Evolutionary conservation across 139 green algal genomes (phyloP).

Genomic region (Asterochloris erici): DNA sequence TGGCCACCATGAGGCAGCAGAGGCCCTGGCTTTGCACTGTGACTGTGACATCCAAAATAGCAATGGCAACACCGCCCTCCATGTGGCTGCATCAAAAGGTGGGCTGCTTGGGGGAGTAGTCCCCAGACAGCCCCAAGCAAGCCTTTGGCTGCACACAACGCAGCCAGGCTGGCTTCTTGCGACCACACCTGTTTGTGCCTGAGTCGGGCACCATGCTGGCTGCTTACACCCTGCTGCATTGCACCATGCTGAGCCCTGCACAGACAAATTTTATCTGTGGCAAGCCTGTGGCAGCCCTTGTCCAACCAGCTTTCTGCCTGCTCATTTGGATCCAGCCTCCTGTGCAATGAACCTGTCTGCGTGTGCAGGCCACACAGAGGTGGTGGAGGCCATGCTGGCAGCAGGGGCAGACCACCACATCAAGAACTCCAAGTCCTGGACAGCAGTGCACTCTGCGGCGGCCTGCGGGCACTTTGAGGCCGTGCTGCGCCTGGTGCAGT

Average conservation of each 20-base stretch:
- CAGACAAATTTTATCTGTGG: no score
- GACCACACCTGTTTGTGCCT: no score
- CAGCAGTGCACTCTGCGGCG: conserved; percentile 39
- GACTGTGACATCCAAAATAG: conserved; percentile 56
- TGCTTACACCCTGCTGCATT: no score
- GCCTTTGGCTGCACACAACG: no score
- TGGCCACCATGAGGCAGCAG: conserved; percentile 20
- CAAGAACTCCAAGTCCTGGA: conserved; percentile 23
- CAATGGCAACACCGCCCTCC: conserved; percentile 53
- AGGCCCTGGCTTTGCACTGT: conserved; percentile 19
- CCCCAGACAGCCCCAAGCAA: no score
- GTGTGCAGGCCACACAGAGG: conserved; percentile 20
- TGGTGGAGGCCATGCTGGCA: conserved; percentile 30
- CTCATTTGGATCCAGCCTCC: not conserved
- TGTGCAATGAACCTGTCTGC: not conserved
- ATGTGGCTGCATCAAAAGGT: conserved; percentile 48
- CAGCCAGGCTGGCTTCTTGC: no score
- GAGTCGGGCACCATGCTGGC: no score
- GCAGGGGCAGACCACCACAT: conserved; percentile 26
- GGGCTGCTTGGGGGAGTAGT: not conserved
- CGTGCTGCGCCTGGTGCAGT: conserved; percentile 42
- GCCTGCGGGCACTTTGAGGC: conserved; percentile 46
- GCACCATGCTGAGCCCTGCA: no score
- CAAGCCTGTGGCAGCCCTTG: no score
- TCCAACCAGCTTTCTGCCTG: not conserved